Conservation (phyloP, 164 flowering plant genomes). For the Vitis labrusca region DNA sequence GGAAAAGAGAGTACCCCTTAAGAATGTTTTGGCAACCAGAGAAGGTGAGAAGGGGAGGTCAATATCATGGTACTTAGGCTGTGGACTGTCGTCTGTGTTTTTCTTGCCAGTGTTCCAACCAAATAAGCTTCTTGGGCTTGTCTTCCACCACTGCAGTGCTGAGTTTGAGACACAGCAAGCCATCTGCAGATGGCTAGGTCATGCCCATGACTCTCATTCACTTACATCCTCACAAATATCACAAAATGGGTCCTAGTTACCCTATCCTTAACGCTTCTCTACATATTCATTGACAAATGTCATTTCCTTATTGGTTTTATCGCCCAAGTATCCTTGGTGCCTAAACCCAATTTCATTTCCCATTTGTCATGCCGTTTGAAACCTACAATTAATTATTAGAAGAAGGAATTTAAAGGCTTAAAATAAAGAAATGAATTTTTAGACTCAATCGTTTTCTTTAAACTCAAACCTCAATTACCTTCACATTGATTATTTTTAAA, state of each 20-base stretch:
- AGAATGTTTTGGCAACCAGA: constrained; percentile 67
- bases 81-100: constrained; percentile 35
- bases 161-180: constrained; percentile 27
- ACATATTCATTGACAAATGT: background rate
- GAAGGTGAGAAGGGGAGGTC: constrained; percentile 80
- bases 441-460: no score
- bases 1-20: constrained; percentile 49
- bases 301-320: background rate
- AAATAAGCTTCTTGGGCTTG: constrained; percentile 47
- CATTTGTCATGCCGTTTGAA: no score
- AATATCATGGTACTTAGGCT: constrained; percentile 60
- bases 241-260: no score
- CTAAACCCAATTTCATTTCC: no score
- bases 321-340: no score
- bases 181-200: constrained; percentile 5
- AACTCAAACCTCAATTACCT: no score
- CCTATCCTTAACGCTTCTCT: background rate
- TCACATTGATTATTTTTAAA: no score
- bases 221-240: background rate
- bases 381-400: no score
- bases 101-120: constrained; percentile 63
- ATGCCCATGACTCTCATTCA: background rate
- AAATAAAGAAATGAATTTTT: no score
- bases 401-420: no score
- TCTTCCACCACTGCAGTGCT: constrained; percentile 17